Evolutionary conservation across 345 rosid species (phyloP).

Genomic region (Eucalyptus marginata): DNA sequence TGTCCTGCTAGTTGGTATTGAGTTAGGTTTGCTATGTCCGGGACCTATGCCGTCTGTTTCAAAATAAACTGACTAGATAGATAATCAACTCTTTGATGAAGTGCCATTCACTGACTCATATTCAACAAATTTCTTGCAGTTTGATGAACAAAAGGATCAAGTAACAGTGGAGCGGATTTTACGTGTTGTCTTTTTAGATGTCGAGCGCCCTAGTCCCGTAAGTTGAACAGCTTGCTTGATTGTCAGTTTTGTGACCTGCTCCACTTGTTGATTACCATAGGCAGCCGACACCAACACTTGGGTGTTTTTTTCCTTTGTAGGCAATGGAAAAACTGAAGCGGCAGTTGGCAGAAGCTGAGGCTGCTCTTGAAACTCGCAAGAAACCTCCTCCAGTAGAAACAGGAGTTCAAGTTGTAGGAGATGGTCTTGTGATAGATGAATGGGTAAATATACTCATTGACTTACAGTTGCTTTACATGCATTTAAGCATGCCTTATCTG

Average conservation of each 20-base stretch:
- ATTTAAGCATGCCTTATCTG: not conserved
- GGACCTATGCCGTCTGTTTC: not conserved
- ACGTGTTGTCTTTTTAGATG: slow-evolving; percentile 72
- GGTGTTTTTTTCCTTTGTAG: slow-evolving; percentile 11
- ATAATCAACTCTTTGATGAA: not conserved
- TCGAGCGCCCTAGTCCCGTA: slow-evolving; percentile 65
- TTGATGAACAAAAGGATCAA: slow-evolving; percentile 91
- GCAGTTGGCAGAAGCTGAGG: slow-evolving; percentile 90
- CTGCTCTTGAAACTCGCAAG: slow-evolving; percentile 79
- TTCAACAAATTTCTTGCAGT: slow-evolving; percentile 23
- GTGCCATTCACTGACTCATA: not conserved
- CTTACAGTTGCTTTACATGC: not conserved
- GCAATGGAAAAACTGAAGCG: slow-evolving; percentile 75
- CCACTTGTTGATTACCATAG: not conserved
- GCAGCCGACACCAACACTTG: not conserved
- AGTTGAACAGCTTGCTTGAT: slow-evolving; percentile 3
- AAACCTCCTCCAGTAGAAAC: slow-evolving; percentile 83
- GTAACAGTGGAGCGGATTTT: slow-evolving; percentile 68
- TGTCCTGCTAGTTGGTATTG: not conserved
- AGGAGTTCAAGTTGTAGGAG: slow-evolving; percentile 71
- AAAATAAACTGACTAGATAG: not conserved
- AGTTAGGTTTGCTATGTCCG: not conserved
- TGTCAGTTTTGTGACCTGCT: not conserved
- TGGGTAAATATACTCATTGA: slow-evolving; percentile 40
- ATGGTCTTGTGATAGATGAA: slow-evolving; percentile 95